Evolutionary conservation across 2,329 filamentous ascomycete species (phyloP).

Genomic region (Ascochyta koolunga): DNA sequence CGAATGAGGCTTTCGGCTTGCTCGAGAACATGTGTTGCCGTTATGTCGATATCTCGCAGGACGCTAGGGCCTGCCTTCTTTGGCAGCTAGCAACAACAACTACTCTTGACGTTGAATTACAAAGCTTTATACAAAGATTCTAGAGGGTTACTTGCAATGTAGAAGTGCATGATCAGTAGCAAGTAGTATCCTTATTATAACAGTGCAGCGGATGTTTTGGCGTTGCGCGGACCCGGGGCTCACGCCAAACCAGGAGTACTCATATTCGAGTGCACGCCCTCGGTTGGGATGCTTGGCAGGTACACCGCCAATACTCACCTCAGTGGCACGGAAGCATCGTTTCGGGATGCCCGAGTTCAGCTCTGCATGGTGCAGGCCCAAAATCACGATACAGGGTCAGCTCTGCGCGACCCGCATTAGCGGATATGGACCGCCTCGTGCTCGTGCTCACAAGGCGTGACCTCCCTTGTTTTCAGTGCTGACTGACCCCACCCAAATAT

Average conservation of each 20-base stretch:
- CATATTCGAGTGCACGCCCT: too few species aligned
- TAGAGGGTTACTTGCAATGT: too few species aligned
- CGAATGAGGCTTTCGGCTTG: not conserved
- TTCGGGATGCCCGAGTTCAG: not conserved
- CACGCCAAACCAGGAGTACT: too few species aligned
- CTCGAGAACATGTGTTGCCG: conserved; percentile 3
- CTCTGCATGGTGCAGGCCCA: not conserved
- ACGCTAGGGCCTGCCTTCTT: too few species aligned
- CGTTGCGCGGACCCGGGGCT: too few species aligned
- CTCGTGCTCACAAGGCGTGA: conserved; percentile 1
- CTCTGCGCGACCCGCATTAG: not conserved
- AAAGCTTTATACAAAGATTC: too few species aligned
- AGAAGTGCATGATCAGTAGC: too few species aligned
- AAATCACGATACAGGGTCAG: not conserved
- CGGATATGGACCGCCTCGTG: not conserved
- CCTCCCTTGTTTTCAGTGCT: not conserved
- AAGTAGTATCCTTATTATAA: too few species aligned
- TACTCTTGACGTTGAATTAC: too few species aligned
- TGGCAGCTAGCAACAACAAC: too few species aligned
- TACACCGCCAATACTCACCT: conserved; percentile 1
- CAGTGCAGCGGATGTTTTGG: too few species aligned
- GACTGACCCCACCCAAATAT: not conserved
- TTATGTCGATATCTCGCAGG: not conserved
- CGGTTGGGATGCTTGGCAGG: conserved; percentile 6
- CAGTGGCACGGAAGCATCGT: conserved; percentile 1